Percentiles rank a stretch among this genome's conserved stretches.
Evolutionary conservation across 176 grass and related monocot species (phyloP).

Genomic region (Zoysia pacifica): DNA sequence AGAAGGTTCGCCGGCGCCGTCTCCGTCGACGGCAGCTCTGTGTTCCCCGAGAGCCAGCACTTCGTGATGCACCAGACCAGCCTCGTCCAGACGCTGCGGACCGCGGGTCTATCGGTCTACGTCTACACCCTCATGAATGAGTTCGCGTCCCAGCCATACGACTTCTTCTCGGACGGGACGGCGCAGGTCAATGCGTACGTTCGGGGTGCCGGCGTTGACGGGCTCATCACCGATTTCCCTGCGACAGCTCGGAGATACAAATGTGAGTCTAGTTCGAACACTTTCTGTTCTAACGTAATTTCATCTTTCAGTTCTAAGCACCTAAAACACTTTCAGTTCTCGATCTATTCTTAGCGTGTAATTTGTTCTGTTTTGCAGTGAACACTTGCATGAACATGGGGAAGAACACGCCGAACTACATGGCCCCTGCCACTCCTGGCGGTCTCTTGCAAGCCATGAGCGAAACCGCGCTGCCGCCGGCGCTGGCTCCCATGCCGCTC

Average conservation of each 20-base stretch:
- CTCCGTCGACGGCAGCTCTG: conserved; percentile 45
- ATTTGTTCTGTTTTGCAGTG: conserved; percentile 41
- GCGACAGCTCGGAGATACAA: conserved; percentile 66
- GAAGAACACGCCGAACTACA: conserved; percentile 50
- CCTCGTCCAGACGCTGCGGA: conserved; percentile 62
- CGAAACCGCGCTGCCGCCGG: conserved; percentile 40
- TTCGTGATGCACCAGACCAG: conserved; percentile 55
- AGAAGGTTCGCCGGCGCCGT: conserved; percentile 70
- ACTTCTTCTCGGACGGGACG: conserved; percentile 67
- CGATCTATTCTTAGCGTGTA: not conserved
- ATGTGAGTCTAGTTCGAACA: conserved; percentile 41
- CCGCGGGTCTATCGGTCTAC: conserved; percentile 64
- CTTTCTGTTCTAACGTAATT: not conserved
- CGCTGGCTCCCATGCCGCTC: conserved; percentile 54
- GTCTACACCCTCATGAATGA: conserved; percentile 75
- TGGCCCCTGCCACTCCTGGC: conserved; percentile 42
- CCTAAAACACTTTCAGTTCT: not conserved
- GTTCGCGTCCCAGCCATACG: conserved; percentile 69
- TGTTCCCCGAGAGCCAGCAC: conserved; percentile 47
- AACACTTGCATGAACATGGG: conserved; percentile 80
- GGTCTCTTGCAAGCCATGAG: conserved; percentile 43
- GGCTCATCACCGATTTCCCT: conserved; percentile 82
- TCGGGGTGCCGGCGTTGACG: conserved; percentile 59
- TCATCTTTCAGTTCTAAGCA: not conserved
- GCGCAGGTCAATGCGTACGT: conserved; percentile 67